These are phyloP conservation scores for Xylona heveae DNA, from an alignment of 495 filamentous ascomycete genomes.

Conservation along the genomic window DNA sequence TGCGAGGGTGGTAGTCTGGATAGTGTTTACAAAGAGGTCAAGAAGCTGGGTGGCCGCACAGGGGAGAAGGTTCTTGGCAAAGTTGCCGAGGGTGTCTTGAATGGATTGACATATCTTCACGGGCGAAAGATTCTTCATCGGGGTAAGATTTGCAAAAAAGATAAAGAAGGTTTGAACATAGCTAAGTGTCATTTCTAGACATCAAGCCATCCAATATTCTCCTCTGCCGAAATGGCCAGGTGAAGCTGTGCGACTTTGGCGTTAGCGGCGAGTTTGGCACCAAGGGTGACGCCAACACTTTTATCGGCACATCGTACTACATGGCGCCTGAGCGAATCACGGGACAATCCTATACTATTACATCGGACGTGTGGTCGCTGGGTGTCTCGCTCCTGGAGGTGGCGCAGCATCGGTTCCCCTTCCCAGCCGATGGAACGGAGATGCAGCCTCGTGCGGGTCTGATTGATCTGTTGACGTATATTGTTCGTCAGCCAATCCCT, in stretches of 20 bases:
- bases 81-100: conserved; percentile 85
- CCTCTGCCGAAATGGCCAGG: conserved; percentile 74
- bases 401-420: conserved; percentile 92
- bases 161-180: too few species aligned
- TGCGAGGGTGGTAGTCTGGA: conserved; percentile 92
- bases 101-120: conserved; percentile 91
- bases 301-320: conserved; percentile 97
- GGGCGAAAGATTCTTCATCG: conserved; percentile 92
- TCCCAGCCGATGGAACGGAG: conserved; percentile 89
- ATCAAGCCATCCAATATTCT: conserved; percentile 98
- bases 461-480: conserved; percentile 91
- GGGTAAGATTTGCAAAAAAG: conserved; percentile 18
- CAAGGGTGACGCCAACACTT: conserved; percentile 95
- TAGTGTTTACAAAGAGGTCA: conserved; percentile 91
- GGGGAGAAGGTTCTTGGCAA: conserved; percentile 98
- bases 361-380: conserved; percentile 91
- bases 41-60: conserved; percentile 79
- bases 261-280: conserved; percentile 96
- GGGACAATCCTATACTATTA: conserved; percentile 93
- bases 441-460: conserved; percentile 70
- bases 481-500: conserved; percentile 86
- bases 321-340: conserved; percentile 98
- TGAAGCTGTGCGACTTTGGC: conserved; percentile 96
- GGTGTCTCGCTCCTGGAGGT: conserved; percentile 94
- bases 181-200: conserved; percentile 24